phyloP scores from a whole-genome alignment of 805 yeast species.

The Lipomyces mesembrius region DNA sequence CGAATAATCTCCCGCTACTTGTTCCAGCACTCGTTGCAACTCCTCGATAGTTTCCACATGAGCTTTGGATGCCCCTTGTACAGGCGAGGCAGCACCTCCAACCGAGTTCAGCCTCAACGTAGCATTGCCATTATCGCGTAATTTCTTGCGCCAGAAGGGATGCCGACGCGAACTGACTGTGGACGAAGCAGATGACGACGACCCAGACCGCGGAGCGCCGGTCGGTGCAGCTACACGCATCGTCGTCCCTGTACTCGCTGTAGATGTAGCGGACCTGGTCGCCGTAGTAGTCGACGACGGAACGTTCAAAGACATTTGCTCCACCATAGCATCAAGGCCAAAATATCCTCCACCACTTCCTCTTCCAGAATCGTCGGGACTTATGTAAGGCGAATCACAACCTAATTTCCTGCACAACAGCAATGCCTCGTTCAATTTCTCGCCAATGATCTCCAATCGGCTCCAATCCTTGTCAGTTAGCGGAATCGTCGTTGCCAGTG shows the following conservation, averaged over 20 bases:
- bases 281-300: not conserved
- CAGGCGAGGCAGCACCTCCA: not conserved
- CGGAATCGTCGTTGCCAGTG: conserved; percentile 8
- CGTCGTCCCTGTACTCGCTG: conserved; percentile 3
- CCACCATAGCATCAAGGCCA: conserved; percentile 20
- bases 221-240: not conserved
- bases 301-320: conserved; percentile 6
- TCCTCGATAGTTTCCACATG: conserved; percentile 15
- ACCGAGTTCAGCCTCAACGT: not conserved
- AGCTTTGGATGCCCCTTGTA: conserved; percentile 5
- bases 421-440: conserved; percentile 17
- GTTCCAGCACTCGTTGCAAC: conserved; percentile 18
- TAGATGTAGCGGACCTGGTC: not conserved
- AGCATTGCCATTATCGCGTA: not conserved
- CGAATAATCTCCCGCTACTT: conserved; percentile 16
- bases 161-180: conserved; percentile 6
- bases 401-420: conserved; percentile 5
- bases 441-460: conserved; percentile 18
- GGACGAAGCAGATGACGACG: conserved; percentile 13
- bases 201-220: not conserved
- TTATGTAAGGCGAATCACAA: not conserved
- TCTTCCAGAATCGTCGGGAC: not conserved
- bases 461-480: conserved; percentile 16
- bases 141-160: conserved; percentile 18
- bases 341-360: conserved; percentile 13